Conservation (phyloP, 2,329 filamentous ascomycete species). For the Sclerotinia subarctica region DNA sequence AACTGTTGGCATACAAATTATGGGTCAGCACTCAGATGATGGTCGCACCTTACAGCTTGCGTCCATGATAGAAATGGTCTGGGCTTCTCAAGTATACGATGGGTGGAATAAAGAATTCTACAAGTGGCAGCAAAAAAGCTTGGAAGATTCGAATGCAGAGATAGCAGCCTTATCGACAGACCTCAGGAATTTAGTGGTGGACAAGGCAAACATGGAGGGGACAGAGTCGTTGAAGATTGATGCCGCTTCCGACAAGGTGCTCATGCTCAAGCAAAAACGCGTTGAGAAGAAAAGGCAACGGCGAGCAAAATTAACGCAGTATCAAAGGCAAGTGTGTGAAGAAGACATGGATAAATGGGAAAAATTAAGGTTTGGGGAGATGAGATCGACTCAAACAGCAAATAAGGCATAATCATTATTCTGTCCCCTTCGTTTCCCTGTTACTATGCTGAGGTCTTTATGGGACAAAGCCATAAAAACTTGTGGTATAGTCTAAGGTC, state of each 20-base stretch:
- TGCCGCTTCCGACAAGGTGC: not conserved
- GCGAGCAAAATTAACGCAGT: not conserved
- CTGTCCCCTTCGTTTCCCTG: not conserved
- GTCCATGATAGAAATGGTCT: constrained; percentile 10
- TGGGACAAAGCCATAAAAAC: not conserved
- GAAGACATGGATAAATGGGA: constrained; percentile 10
- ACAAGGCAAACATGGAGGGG: not conserved
- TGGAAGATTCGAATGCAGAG: not conserved
- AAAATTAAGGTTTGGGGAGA: not conserved
- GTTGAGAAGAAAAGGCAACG: not conserved
- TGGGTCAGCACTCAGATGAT: constrained; percentile 81
- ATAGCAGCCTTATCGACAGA: not conserved
- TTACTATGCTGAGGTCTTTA: not conserved
- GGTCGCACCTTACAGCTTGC: constrained; percentile 59
- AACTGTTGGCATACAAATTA: constrained; percentile 66
- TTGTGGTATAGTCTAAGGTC: not conserved
- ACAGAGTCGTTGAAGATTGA: not conserved
- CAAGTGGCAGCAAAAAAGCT: not conserved
- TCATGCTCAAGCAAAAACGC: not conserved
- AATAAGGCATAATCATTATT: not conserved
- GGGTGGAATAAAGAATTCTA: not conserved
- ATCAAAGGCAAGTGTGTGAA: not conserved
- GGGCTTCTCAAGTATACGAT: not conserved
- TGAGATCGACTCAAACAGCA: not conserved
- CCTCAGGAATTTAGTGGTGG: not conserved